Evolutionary conservation across 2,329 filamentous ascomycete genomes (phyloP).

Genomic region (Xylaria sp.): DNA sequence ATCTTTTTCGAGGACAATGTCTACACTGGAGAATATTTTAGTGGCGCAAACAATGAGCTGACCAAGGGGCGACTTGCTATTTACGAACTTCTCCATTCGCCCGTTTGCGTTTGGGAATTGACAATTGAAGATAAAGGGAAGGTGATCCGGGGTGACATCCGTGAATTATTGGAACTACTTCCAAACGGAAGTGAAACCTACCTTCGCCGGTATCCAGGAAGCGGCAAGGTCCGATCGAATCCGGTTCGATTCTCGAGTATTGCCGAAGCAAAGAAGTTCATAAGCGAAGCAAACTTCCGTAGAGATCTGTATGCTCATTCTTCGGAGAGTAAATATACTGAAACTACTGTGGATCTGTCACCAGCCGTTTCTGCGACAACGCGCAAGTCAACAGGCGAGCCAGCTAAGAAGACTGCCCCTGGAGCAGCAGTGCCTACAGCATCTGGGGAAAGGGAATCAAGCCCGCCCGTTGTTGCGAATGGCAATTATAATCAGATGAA

Average conservation of each 20-base stretch:
- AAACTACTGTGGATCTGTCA: slow-evolving; percentile 4
- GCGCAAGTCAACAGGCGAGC: neutral
- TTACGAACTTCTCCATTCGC: slow-evolving; percentile 29
- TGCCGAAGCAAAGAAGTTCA: slow-evolving; percentile 24
- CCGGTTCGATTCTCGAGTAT: slow-evolving; percentile 31
- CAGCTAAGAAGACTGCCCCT: neutral
- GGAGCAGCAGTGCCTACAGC: neutral
- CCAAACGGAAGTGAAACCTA: slow-evolving; percentile 25
- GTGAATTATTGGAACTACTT: slow-evolving; percentile 29
- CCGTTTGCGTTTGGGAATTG: slow-evolving; percentile 39
- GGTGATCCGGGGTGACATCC: slow-evolving; percentile 39
- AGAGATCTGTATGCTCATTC: neutral
- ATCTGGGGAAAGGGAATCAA: neutral
- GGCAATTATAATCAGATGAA: neutral
- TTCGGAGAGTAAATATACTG: neutral
- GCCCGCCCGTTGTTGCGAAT: neutral
- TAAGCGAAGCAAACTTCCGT: slow-evolving; percentile 10
- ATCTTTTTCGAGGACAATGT: slow-evolving; percentile 25
- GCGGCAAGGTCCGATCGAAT: slow-evolving; percentile 12
- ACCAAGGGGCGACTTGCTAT: slow-evolving; percentile 25
- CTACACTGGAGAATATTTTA: slow-evolving; percentile 5
- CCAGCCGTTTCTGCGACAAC: neutral
- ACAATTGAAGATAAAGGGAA: slow-evolving; percentile 7
- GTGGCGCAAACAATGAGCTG: neutral
- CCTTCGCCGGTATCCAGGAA: slow-evolving; percentile 30